A percentile compares a stretch with the other conserved stretches of the same genome.
Evolutionary conservation across 768 basidiomycete genomes (phyloP).

Genomic region (Russula earlei): DNA sequence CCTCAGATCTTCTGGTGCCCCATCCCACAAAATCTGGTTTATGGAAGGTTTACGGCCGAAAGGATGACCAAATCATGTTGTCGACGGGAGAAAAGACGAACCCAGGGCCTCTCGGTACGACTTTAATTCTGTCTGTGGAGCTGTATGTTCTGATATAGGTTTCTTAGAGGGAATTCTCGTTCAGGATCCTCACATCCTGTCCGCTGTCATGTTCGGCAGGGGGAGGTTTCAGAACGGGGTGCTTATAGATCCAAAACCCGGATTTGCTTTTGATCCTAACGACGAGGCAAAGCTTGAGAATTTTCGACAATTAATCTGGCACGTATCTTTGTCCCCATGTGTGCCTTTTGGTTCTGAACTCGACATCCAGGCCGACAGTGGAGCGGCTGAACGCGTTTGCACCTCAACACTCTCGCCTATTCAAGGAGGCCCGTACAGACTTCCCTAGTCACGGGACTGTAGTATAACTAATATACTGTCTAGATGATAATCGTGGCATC

Average conservation of each 20-base stretch:
- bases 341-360: background rate
- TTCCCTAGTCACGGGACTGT: background rate
- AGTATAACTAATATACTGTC: background rate
- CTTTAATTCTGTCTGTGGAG: background rate
- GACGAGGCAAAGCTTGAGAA: constrained; percentile 21
- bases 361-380: constrained; percentile 31
- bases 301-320: constrained; percentile 22
- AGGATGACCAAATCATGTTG: constrained; percentile 28
- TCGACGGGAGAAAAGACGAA: constrained; percentile 29
- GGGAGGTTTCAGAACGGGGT: constrained; percentile 27
- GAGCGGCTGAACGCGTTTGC: constrained; percentile 35
- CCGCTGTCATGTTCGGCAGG: constrained; percentile 29
- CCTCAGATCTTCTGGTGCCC: constrained; percentile 34
- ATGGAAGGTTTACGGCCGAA: constrained; percentile 26
- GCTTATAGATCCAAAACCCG: constrained; percentile 26
- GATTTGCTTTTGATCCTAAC: constrained; percentile 22
- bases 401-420: constrained; percentile 37
- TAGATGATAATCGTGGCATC: constrained; percentile 38
- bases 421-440: constrained; percentile 32
- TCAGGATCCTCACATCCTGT: constrained; percentile 25
- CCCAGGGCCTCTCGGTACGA: constrained; percentile 26
- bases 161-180: constrained; percentile 32
- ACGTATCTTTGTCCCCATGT: background rate
- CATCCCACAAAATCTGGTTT: constrained; percentile 35
- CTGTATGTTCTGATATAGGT: background rate